A percentile compares a stretch with the other conserved stretches of the same genome.
phyloP scores from a whole-genome alignment of 352 stramenopile genomes.

The Phytophthora podocarpi region DNA sequence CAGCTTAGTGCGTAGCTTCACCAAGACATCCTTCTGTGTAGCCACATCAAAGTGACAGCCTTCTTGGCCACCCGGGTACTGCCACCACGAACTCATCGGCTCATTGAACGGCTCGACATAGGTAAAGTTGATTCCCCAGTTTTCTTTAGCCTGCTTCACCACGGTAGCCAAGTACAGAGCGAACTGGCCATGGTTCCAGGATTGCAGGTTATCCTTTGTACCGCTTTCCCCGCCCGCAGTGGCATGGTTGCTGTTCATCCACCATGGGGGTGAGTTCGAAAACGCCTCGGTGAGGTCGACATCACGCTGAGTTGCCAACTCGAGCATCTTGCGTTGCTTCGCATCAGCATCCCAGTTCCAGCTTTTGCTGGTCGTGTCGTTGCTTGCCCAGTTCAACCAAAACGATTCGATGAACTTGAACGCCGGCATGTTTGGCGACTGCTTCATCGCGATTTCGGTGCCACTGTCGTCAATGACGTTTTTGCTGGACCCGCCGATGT shows the following conservation, averaged over 20 bases:
- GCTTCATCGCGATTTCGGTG: conserved; percentile 46
- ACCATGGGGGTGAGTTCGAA: conserved; percentile 68
- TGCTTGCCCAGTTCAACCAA: conserved; percentile 58
- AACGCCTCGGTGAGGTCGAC: conserved; percentile 57
- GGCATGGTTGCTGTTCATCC: conserved; percentile 64
- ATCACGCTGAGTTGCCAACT: conserved; percentile 40
- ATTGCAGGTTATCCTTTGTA: conserved; percentile 52
- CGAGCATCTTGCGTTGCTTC: conserved; percentile 50
- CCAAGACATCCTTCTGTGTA: conserved; percentile 46
- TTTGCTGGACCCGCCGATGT: conserved; percentile 54
- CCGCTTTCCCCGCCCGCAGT: conserved; percentile 47
- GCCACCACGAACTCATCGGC: conserved; percentile 37
- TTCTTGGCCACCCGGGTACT: conserved; percentile 36
- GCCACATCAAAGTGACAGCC: conserved; percentile 55
- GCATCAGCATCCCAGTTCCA: conserved; percentile 57
- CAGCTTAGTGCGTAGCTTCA: conserved; percentile 43
- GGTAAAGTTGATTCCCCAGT: conserved; percentile 53
- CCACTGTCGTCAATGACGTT: conserved; percentile 49
- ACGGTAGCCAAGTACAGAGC: conserved; percentile 52
- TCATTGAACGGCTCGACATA: conserved; percentile 72
- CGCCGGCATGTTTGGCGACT: conserved; percentile 50
- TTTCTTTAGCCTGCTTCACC: conserved; percentile 45
- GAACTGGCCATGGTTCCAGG: conserved; percentile 52
- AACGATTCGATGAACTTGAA: conserved; percentile 63
- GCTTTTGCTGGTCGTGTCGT: conserved; percentile 41